Conservation (phyloP, 371 early-diverging fungal genomes). For the Synchytrium microbalum region DNA sequence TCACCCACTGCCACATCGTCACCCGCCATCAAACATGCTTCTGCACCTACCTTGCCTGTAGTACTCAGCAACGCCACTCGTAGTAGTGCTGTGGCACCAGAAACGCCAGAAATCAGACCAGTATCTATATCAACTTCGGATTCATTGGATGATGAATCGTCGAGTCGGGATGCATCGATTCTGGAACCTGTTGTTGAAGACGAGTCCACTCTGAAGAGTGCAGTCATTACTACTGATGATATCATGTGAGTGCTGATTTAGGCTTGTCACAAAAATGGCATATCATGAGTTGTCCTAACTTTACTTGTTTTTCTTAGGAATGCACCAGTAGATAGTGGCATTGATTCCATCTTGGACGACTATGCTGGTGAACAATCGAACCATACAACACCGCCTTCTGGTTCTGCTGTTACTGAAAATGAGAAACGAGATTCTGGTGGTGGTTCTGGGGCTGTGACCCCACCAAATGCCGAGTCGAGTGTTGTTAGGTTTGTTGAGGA, state of each 20-base stretch:
- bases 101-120: neutral
- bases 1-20: too few species aligned
- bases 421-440: too few species aligned
- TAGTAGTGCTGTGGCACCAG: too few species aligned
- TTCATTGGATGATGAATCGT: neutral
- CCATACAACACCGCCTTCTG: slow-evolving; percentile 3
- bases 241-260: slow-evolving; percentile 13
- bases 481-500: too few species aligned
- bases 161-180: neutral
- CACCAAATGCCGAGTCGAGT: too few species aligned
- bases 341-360: slow-evolving; percentile 4
- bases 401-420: neutral
- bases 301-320: too few species aligned
- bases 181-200: neutral
- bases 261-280: too few species aligned
- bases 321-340: neutral
- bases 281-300: too few species aligned
- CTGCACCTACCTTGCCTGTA: too few species aligned
- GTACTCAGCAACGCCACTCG: too few species aligned
- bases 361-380: slow-evolving; percentile 3
- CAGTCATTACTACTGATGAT: slow-evolving; percentile 7
- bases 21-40: too few species aligned
- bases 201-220: neutral
- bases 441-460: too few species aligned
- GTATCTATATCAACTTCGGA: neutral